phyloP scores from a whole-genome alignment of 306 rosid species.

The Medicago ruthenica region DNA sequence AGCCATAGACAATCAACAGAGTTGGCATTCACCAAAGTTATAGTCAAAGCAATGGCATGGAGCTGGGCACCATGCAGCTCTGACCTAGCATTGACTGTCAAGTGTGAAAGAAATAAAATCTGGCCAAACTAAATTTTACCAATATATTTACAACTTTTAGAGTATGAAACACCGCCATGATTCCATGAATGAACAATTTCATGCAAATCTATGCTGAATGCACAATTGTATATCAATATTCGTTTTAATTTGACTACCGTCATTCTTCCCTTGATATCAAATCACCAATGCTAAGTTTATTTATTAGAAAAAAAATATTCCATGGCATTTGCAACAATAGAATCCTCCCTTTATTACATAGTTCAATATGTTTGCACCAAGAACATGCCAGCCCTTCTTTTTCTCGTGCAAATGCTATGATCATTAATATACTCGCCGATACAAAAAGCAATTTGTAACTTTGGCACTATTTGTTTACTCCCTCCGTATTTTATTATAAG shows the following conservation, averaged over 20 bases:
- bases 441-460: background rate
- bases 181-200: slow-evolving; percentile 29
- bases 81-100: slow-evolving; percentile 26
- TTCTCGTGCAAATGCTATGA: background rate
- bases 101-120: slow-evolving; percentile 21
- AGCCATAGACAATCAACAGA: slow-evolving; percentile 34
- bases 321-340: slow-evolving; percentile 28
- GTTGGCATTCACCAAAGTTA: slow-evolving; percentile 33
- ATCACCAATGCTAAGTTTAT: slow-evolving; percentile 10
- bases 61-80: slow-evolving; percentile 18
- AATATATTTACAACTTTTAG: slow-evolving; percentile 1
- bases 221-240: slow-evolving; percentile 16
- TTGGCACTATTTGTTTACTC: background rate
- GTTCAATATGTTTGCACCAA: background rate
- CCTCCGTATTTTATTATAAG: no score
- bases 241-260: slow-evolving; percentile 13
- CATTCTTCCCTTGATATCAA: slow-evolving; percentile 17
- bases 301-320: background rate
- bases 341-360: slow-evolving; percentile 23
- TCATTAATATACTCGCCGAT: background rate
- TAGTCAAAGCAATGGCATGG: background rate
- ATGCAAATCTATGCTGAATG: slow-evolving; percentile 27
- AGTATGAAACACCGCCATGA: background rate
- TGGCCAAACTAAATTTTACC: slow-evolving; percentile 12
- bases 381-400: slow-evolving; percentile 20